phyloP scores from a whole-genome alignment of 805 yeast species.

The Pichia paraexigua region DNA sequence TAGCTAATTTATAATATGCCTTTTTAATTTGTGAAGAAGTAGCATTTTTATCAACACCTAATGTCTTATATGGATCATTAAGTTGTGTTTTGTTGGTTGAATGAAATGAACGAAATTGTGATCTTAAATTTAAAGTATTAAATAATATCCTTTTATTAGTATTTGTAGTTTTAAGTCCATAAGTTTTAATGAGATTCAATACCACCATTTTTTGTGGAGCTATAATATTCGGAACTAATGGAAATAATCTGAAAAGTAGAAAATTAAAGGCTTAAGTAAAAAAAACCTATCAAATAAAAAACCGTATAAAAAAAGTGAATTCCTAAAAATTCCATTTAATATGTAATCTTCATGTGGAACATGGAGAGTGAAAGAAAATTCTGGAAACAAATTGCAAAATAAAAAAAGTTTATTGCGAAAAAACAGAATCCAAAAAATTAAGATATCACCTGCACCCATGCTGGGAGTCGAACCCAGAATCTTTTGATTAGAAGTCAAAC shows the following conservation, averaged over 20 bases:
- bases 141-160: not conserved
- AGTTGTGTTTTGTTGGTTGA: conserved; percentile 25
- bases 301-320: not conserved
- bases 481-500: conserved; percentile 61
- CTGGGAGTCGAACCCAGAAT: conserved; percentile 58
- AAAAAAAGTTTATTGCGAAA: not conserved
- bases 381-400: not conserved
- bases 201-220: not conserved
- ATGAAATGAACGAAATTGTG: conserved; percentile 32
- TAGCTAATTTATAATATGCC: conserved; percentile 89
- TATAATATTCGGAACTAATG: not conserved
- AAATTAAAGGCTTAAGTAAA: not conserved
- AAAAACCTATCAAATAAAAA: not conserved
- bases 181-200: not conserved
- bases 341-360: not conserved
- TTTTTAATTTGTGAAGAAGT: conserved; percentile 82
- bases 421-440: conserved; percentile 1
- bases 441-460: conserved; percentile 29
- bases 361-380: not conserved
- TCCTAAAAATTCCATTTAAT: not conserved
- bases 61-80: conserved; percentile 73
- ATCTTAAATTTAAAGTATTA: not conserved
- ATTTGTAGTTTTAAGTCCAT: not conserved
- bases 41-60: conserved; percentile 72
- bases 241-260: no score